Conservation (phyloP, 768 basidiomycete species). For the Kondoa subrosea region DNA sequence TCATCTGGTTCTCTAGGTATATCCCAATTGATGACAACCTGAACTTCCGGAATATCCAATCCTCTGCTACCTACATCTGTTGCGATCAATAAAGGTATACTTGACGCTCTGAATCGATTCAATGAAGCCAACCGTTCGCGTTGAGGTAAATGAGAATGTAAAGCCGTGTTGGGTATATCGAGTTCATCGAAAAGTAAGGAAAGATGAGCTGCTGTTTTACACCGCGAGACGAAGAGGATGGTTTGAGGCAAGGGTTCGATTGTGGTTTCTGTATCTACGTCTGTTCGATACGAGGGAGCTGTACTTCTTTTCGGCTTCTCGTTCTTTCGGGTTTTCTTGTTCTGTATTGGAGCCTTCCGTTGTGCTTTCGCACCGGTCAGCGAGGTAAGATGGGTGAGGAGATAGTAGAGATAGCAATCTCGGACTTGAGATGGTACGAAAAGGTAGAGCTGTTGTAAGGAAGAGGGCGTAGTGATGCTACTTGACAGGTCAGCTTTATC, state of each 20-base stretch:
- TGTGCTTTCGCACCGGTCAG: constrained; percentile 46
- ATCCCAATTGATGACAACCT: constrained; percentile 95
- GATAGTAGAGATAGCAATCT: constrained; percentile 74
- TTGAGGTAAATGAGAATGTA: constrained; percentile 88
- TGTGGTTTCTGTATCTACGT: constrained; percentile 32
- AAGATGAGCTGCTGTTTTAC: constrained; percentile 79
- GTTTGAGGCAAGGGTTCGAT: constrained; percentile 65
- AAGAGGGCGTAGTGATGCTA: constrained; percentile 77
- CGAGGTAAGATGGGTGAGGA: constrained; percentile 53
- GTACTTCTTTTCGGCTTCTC: constrained; percentile 24
- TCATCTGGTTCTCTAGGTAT: constrained; percentile 66
- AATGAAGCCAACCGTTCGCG: constrained; percentile 69
- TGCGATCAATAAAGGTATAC: constrained; percentile 78
- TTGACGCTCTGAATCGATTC: constrained; percentile 64
- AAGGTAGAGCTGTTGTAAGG: constrained; percentile 71
- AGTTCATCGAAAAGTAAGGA: constrained; percentile 43
- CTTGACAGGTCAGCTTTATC: not conserved
- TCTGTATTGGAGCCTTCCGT: constrained; percentile 24
- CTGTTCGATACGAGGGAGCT: constrained; percentile 38
- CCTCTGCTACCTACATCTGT: constrained; percentile 94
- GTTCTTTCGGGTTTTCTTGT: constrained; percentile 12
- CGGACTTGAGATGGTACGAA: constrained; percentile 88
- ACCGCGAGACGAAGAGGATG: constrained; percentile 75
- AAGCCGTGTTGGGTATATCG: constrained; percentile 63
- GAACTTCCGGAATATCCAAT: constrained; percentile 88